Evolutionary conservation across 2,329 filamentous ascomycete species (phyloP).

Genomic region (Curvularia verruculosa): DNA sequence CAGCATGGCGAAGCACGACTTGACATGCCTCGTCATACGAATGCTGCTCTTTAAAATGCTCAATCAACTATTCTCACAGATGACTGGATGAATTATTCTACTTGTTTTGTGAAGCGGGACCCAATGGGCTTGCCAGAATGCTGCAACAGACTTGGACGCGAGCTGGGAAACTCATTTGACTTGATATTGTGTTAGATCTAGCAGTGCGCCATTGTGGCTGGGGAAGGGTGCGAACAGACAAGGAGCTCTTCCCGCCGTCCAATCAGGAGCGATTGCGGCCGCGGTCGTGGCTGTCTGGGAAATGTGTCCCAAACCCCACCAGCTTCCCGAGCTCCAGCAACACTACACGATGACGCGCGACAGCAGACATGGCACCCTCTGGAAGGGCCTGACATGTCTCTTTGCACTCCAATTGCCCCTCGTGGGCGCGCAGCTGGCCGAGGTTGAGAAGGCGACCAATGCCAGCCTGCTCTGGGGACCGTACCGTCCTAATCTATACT

Average conservation of each 20-base stretch:
- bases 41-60: slow-evolving; percentile 1
- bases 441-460: slow-evolving; percentile 64
- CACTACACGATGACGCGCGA: slow-evolving; percentile 35
- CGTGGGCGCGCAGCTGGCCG: slow-evolving; percentile 41
- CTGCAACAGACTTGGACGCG: neutral
- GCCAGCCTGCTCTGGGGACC: slow-evolving; percentile 94
- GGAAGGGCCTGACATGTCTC: slow-evolving; percentile 30
- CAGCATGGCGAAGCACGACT: neutral
- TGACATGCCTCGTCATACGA: neutral
- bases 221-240: neutral
- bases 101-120: neutral
- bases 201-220: neutral
- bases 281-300: slow-evolving; percentile 21
- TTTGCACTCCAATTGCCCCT: slow-evolving; percentile 34
- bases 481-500: slow-evolving; percentile 92
- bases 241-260: slow-evolving; percentile 5
- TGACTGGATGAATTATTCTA: neutral
- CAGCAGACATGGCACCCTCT: slow-evolving; percentile 27
- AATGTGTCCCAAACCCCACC: slow-evolving; percentile 36
- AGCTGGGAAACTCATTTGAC: neutral
- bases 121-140: neutral
- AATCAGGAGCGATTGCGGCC: slow-evolving; percentile 24
- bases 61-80: neutral
- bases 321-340: slow-evolving; percentile 18
- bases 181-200: neutral